Percentiles rank a stretch among this genome's conserved stretches.
These are phyloP conservation scores for Saccharomyces hybrid DNA, from an alignment of 1,139 yeast genomes.

Conservation along the genomic window DNA sequence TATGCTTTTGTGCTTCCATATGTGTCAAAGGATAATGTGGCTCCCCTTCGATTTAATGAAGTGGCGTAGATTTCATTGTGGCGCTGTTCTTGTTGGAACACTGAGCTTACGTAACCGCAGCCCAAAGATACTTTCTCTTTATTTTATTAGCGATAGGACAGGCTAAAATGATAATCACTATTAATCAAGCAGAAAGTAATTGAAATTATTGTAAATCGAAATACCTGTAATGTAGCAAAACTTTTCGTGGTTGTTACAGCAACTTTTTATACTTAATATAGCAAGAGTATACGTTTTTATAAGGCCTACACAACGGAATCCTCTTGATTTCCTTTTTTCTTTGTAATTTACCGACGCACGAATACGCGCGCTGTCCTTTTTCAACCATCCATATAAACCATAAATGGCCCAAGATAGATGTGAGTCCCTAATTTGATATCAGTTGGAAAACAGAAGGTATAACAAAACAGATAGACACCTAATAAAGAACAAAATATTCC, in stretches of 20 bases:
- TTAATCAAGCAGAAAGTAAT: neutral
- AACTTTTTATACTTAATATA: too few relatives aligned
- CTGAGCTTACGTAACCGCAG: neutral
- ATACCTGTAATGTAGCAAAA: neutral
- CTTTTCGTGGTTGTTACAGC: neutral
- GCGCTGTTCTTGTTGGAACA: too few relatives aligned
- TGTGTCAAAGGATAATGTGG: too few relatives aligned
- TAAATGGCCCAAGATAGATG: neutral
- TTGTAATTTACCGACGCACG: neutral
- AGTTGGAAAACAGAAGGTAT: neutral
- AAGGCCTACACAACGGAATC: neutral
- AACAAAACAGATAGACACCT: neutral
- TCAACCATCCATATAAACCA: neutral
- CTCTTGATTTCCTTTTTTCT: neutral
- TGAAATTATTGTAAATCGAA: too few relatives aligned
- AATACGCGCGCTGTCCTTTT: neutral
- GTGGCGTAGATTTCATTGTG: neutral
- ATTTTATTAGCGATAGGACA: neutral
- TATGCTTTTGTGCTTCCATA: too few relatives aligned
- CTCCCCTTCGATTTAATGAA: neutral
- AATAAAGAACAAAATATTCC: neutral
- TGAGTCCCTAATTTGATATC: neutral
- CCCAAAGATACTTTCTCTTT: neutral
- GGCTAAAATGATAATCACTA: neutral
- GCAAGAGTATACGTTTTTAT: too few relatives aligned